phyloP scores from a whole-genome alignment of 495 filamentous ascomycete species.

The Aspergillus wentii region DNA sequence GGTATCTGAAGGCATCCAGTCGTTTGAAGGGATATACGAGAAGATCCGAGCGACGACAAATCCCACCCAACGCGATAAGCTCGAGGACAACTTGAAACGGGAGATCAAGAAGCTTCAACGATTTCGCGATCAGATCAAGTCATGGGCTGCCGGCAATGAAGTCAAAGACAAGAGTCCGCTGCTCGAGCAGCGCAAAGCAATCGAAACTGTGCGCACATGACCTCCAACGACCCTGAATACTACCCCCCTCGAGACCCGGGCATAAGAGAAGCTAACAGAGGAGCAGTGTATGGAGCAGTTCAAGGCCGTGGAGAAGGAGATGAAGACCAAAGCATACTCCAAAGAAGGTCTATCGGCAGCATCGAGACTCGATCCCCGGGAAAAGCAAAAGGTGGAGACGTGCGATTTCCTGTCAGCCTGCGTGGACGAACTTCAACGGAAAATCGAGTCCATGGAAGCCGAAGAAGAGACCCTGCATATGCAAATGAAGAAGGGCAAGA shows the following conservation, averaged over 20 bases:
- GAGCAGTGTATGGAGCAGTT: constrained; percentile 98
- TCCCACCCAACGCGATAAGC: constrained; percentile 93
- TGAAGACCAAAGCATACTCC: constrained; percentile 99
- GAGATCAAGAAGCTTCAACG: constrained; percentile 99
- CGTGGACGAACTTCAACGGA: constrained; percentile 91
- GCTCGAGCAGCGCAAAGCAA: constrained; percentile 86
- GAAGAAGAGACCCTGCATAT: constrained; percentile 83
- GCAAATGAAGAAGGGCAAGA: constrained; percentile 91
- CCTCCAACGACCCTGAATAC: neutral
- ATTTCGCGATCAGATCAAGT: constrained; percentile 96
- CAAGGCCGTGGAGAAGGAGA: constrained; percentile 99
- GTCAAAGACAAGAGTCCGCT: constrained; percentile 98
- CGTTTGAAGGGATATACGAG: constrained; percentile 90
- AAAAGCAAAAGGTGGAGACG: constrained; percentile 84
- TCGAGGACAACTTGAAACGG: constrained; percentile 93
- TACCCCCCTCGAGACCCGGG: constrained; percentile 1
- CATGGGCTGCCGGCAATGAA: constrained; percentile 94
- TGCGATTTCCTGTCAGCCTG: constrained; percentile 77
- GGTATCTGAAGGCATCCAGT: constrained; percentile 83
- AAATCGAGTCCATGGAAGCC: constrained; percentile 88
- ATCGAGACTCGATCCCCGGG: constrained; percentile 88
- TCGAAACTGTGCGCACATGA: constrained; percentile 71
- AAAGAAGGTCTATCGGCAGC: constrained; percentile 92
- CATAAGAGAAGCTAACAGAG: constrained; percentile 19
- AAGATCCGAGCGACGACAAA: constrained; percentile 91